Percentiles rank a stretch among this genome's conserved stretches.
Evolutionary conservation across 1,284 basidiomycete species (phyloP).

Genomic region (Thelephora terrestris): DNA sequence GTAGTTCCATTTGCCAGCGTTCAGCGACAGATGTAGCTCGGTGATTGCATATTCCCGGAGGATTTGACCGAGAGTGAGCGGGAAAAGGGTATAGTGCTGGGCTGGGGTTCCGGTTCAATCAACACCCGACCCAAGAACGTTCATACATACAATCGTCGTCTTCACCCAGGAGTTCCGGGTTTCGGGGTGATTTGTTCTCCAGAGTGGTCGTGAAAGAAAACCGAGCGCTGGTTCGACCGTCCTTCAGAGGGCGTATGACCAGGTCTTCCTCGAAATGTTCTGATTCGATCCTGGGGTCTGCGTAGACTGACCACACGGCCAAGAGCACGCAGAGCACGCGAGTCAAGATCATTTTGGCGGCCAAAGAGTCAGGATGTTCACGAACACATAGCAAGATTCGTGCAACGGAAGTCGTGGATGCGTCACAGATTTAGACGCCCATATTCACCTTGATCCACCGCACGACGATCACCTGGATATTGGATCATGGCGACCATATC

Average conservation of each 20-base stretch:
- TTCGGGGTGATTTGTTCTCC: slow-evolving; percentile 39
- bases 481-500: slow-evolving; percentile 28
- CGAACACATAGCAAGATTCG: too few species aligned
- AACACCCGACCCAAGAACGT: neutral
- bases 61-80: slow-evolving; percentile 79
- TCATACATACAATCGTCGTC: slow-evolving; percentile 43
- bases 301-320: neutral
- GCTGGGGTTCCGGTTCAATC: slow-evolving; percentile 26
- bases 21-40: slow-evolving; percentile 81
- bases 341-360: too few species aligned
- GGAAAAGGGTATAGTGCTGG: slow-evolving; percentile 80
- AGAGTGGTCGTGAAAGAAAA: slow-evolving; percentile 76
- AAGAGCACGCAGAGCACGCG: too few species aligned
- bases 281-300: neutral
- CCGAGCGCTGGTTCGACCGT: slow-evolving; percentile 77
- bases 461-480: too few species aligned
- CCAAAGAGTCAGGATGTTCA: too few species aligned
- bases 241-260: slow-evolving; percentile 61
- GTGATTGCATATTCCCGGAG: slow-evolving; percentile 76
- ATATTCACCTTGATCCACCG: too few species aligned
- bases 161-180: slow-evolving; percentile 35
- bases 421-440: too few species aligned
- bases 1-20: slow-evolving; percentile 88
- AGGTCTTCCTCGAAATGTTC: slow-evolving; percentile 66
- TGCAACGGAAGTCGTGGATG: too few species aligned